A percentile compares a stretch with the other conserved stretches of the same genome.
Evolutionary conservation across 2,329 filamentous ascomycete species (phyloP).

Genomic region (Fusarium sp.): DNA sequence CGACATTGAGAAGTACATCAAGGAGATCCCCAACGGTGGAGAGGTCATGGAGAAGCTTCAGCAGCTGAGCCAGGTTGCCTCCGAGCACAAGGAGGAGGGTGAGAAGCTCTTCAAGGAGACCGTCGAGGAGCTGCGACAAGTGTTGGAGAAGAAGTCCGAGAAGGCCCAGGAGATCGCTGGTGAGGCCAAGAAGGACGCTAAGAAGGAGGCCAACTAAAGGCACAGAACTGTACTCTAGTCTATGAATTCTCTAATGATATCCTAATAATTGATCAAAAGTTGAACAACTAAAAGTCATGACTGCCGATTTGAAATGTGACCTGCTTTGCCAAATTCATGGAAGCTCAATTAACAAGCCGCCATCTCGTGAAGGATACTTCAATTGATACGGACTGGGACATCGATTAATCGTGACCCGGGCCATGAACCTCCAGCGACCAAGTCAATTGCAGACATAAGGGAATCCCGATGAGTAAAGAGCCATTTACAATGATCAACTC

Average conservation of each 20-base stretch:
- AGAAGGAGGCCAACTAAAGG: constrained; percentile 57
- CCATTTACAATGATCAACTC: not conserved
- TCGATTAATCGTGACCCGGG: not conserved
- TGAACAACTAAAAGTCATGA: not conserved
- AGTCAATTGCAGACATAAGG: no score
- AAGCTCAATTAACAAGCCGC: not conserved
- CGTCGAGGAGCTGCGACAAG: constrained; percentile 71
- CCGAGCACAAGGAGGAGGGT: constrained; percentile 76
- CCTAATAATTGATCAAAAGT: constrained; percentile 27
- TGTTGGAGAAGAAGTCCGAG: constrained; percentile 69
- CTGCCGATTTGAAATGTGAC: not conserved
- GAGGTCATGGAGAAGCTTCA: constrained; percentile 74
- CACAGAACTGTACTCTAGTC: constrained; percentile 15
- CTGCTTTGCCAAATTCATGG: not conserved
- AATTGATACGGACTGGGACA: not conserved
- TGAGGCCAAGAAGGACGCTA: constrained; percentile 62
- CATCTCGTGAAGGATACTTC: not conserved
- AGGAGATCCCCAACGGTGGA: constrained; percentile 71
- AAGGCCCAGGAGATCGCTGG: constrained; percentile 69
- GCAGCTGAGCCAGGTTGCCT: constrained; percentile 71
- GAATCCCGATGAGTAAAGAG: no score
- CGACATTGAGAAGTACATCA: constrained; percentile 70
- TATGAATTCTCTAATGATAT: constrained; percentile 20
- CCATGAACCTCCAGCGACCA: no score
- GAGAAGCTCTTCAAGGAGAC: constrained; percentile 77